Conservation (phyloP, 23 red algal species). For the Pyropia yezoensis region DNA sequence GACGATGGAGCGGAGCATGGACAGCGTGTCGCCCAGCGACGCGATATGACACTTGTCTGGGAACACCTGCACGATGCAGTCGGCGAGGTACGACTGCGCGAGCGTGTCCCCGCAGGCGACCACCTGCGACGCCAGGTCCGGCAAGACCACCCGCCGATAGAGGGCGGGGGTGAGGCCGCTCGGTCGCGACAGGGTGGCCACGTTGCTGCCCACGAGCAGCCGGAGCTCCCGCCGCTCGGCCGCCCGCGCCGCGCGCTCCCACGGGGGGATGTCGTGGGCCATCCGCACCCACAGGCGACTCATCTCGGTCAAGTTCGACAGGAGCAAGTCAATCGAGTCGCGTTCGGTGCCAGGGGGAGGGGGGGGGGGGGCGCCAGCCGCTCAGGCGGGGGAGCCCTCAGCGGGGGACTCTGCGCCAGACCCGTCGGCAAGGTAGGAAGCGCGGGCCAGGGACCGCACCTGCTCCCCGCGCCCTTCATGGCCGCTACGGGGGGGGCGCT, state of each 20-base stretch:
- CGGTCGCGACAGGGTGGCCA: conserved; percentile 53
- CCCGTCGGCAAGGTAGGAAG: too few relatives aligned
- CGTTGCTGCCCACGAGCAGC: conserved; percentile 76
- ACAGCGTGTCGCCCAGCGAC: conserved; percentile 49
- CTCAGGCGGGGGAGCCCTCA: too few relatives aligned
- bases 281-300: conserved; percentile 85
- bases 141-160: conserved; percentile 59
- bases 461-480: too few relatives aligned
- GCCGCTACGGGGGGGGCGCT: too few relatives aligned
- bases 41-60: conserved; percentile 79
- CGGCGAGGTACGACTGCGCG: conserved; percentile 85
- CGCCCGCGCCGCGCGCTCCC: conserved; percentile 18
- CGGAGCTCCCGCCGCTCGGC: conserved; percentile 62
- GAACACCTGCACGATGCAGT: conserved; percentile 94
- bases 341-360: conserved; percentile 6
- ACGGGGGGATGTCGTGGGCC: conserved; percentile 40
- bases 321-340: conserved; percentile 59
- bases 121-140: conserved; percentile 49
- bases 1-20: conserved; percentile 43
- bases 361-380: too few relatives aligned
- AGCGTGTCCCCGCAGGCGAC: conserved; percentile 64
- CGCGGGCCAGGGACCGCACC: too few relatives aligned
- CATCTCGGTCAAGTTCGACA: conserved; percentile 86
- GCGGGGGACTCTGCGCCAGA: too few relatives aligned
- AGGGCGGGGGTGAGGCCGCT: conserved; percentile 14